Evolutionary conservation across 768 basidiomycete species (phyloP).

Genomic region (Psilocybe tampanensis): DNA sequence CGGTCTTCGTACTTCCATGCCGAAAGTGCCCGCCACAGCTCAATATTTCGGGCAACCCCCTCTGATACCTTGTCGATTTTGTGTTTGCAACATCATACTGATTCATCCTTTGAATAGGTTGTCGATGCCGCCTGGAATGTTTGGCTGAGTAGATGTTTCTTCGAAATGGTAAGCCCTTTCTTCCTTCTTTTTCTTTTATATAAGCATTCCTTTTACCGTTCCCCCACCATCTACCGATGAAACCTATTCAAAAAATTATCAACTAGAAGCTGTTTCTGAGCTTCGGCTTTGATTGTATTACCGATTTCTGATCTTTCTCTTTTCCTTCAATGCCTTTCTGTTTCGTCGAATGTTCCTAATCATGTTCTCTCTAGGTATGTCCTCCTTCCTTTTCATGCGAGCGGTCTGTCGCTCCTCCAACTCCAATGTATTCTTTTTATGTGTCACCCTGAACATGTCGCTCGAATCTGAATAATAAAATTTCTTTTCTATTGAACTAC

Average conservation of each 20-base stretch:
- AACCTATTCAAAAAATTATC: conserved; percentile 52
- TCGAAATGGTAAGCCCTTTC: neutral
- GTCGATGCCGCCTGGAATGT: neutral
- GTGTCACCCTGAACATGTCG: no score
- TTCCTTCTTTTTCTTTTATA: neutral
- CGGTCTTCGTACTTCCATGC: conserved; percentile 88
- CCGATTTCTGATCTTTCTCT: conserved; percentile 19
- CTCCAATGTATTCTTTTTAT: neutral
- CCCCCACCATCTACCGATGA: conserved; percentile 39
- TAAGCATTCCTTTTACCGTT: no score
- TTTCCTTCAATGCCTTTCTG: neutral
- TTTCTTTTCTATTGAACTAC: neutral
- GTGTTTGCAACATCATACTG: conserved; percentile 15
- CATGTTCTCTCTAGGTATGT: conserved; percentile 9
- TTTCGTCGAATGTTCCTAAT: neutral
- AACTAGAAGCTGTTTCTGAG: conserved; percentile 93
- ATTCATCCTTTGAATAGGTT: conserved; percentile 2
- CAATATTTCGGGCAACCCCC: conserved; percentile 79
- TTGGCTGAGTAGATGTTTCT: neutral
- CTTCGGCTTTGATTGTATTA: conserved; percentile 60
- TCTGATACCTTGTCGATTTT: conserved; percentile 49
- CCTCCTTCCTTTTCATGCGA: neutral
- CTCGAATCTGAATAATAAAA: neutral
- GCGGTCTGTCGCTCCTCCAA: no score
- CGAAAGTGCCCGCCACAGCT: conserved; percentile 96